These are phyloP conservation scores for Pyrus hybrid DNA, from an alignment of 331 rosid genomes.

Conservation along the genomic window DNA sequence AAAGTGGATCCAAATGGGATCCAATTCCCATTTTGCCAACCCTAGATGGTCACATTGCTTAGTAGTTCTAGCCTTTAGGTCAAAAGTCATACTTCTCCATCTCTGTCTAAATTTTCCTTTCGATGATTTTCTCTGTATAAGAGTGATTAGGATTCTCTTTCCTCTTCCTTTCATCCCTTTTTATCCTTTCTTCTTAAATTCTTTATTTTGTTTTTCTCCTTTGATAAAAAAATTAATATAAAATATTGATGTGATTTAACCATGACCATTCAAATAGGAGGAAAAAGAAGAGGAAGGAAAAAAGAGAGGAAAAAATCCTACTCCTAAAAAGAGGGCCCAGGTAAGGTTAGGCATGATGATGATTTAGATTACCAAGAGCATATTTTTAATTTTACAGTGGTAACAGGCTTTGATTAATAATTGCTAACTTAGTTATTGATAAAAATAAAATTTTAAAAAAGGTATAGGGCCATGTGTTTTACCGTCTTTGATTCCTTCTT, in stretches of 20 bases:
- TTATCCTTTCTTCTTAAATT: no score
- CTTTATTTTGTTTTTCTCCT: no score
- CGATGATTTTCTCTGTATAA: not conserved
- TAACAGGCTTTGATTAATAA: constrained; percentile 31
- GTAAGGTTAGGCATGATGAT: not conserved
- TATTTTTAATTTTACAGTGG: constrained; percentile 29
- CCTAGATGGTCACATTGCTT: not conserved
- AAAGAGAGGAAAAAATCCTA: no score
- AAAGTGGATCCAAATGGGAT: no score
- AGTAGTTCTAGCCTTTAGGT: not conserved
- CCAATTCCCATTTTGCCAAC: not conserved
- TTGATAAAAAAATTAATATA: no score
- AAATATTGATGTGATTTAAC: no score
- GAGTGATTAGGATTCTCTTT: no score
- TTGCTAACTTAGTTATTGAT: not conserved
- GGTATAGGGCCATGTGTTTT: constrained; percentile 47
- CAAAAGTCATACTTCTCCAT: constrained; percentile 13
- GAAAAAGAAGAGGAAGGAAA: no score
- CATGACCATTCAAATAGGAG: no score
- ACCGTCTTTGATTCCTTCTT: constrained; percentile 64
- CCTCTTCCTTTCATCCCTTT: no score
- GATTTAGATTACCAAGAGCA: constrained; percentile 37
- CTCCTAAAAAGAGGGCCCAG: not conserved
- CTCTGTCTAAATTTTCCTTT: not conserved
- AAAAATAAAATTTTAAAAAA: not conserved